These are phyloP conservation scores for Lycium barbarum DNA, from an alignment of 257 asterid genomes.

Conservation along the genomic window DNA sequence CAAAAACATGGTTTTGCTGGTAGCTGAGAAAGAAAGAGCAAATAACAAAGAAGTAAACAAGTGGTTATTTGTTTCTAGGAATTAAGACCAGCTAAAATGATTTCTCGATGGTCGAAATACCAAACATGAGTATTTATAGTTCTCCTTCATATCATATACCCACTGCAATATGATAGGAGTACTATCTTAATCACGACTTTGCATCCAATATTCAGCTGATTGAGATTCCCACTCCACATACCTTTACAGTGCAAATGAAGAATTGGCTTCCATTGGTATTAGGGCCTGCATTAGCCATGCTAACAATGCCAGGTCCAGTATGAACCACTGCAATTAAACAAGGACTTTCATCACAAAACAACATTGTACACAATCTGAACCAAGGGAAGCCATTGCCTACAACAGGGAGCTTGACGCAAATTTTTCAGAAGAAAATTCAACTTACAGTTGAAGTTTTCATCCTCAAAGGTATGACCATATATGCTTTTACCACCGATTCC, in stretches of 20 bases:
- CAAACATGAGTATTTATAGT: not conserved
- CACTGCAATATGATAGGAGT: not conserved
- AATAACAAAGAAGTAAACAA: not conserved
- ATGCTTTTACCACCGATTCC: slow-evolving; percentile 99
- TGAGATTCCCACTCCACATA: slow-evolving; percentile 37
- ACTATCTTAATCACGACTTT: not conserved
- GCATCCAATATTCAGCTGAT: not conserved
- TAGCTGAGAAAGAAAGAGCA: not conserved
- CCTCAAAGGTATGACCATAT: slow-evolving; percentile 91
- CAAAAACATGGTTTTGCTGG: not conserved
- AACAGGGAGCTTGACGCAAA: not conserved
- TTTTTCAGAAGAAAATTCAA: slow-evolving; percentile 35
- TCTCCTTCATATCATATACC: not conserved
- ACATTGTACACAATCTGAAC: not conserved
- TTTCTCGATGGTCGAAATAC: not conserved
- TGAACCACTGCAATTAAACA: slow-evolving; percentile 67
- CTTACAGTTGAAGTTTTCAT: slow-evolving; percentile 93
- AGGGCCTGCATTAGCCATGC: slow-evolving; percentile 99
- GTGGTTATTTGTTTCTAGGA: not conserved
- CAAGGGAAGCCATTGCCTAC: not conserved
- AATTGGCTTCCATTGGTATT: slow-evolving; percentile 98
- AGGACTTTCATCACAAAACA: not conserved
- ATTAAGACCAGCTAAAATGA: not conserved
- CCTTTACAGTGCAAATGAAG: slow-evolving; percentile 94
- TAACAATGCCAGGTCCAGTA: slow-evolving; percentile 92